Conservation (phyloP, 148 eudicot genomes). For the Silene latifolia region DNA sequence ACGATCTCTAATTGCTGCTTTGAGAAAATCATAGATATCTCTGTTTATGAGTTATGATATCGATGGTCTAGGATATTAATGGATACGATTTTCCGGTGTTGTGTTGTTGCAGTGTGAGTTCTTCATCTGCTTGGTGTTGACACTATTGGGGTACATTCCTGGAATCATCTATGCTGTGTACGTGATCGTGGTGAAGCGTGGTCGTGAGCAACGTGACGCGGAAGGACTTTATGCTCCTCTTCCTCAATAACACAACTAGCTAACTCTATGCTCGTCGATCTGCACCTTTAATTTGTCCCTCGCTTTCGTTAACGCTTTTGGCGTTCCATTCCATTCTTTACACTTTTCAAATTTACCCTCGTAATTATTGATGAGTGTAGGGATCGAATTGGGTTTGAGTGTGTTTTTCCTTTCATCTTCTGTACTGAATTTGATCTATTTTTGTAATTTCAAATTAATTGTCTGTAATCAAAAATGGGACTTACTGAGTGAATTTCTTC, state of each 20-base stretch:
- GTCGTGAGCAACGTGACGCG: neutral
- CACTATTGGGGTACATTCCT: slow-evolving; percentile 30
- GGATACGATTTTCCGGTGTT: too few relatives aligned
- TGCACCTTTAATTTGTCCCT: too few relatives aligned
- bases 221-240: neutral
- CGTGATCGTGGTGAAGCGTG: slow-evolving; percentile 8
- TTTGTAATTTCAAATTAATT: neutral
- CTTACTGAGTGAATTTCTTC: neutral
- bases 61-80: too few relatives aligned
- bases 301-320: too few relatives aligned
- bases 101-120: slow-evolving; percentile 28
- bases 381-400: neutral
- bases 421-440: neutral
- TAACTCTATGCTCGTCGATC: neutral
- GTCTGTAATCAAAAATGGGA: neutral
- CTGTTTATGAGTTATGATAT: too few relatives aligned
- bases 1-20: too few relatives aligned
- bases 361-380: too few relatives aligned
- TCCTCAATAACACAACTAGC: neutral
- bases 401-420: neutral
- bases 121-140: slow-evolving; percentile 26
- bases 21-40: too few relatives aligned
- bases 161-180: slow-evolving; percentile 37
- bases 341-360: too few relatives aligned
- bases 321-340: too few relatives aligned